These are phyloP conservation scores for Phytophthora capsici DNA, from an alignment of 352 stramenopile species.

Conservation along the genomic window DNA sequence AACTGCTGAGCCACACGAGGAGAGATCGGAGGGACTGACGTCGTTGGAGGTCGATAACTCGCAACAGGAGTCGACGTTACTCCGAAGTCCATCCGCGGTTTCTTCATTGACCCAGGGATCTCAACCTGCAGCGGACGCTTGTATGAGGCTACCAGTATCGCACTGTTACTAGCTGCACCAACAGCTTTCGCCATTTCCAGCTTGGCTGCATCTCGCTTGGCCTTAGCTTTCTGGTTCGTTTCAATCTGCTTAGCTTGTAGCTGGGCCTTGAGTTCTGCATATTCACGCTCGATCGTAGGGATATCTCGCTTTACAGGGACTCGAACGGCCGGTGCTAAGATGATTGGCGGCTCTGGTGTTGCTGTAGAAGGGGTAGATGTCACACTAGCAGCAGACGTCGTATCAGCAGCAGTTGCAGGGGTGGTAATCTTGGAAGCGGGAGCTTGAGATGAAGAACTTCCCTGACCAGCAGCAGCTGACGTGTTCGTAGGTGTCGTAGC, in stretches of 20 bases:
- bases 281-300: constrained; percentile 56
- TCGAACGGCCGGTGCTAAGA: constrained; percentile 7
- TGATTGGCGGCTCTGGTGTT: constrained; percentile 2
- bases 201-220: constrained; percentile 35
- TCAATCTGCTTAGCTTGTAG: constrained; percentile 58
- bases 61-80: neutral
- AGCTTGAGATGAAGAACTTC: too few relatives aligned
- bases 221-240: constrained; percentile 39
- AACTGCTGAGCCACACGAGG: constrained; percentile 66
- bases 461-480: neutral
- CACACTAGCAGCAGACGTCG: neutral
- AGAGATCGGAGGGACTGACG: constrained; percentile 44
- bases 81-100: constrained; percentile 19
- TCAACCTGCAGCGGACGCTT: constrained; percentile 42
- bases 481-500: neutral
- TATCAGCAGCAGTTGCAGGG: neutral
- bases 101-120: constrained; percentile 30
- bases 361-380: neutral
- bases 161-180: constrained; percentile 1
- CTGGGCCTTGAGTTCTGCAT: constrained; percentile 66
- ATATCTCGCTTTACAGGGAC: constrained; percentile 28
- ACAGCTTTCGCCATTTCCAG: constrained; percentile 17
- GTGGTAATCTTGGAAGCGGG: neutral
- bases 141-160: constrained; percentile 18
- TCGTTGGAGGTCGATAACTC: constrained; percentile 14